Base-by-base conservation (phyloP, 768 basidiomycete genomes). In the Pulveroboletus frians region DNA sequence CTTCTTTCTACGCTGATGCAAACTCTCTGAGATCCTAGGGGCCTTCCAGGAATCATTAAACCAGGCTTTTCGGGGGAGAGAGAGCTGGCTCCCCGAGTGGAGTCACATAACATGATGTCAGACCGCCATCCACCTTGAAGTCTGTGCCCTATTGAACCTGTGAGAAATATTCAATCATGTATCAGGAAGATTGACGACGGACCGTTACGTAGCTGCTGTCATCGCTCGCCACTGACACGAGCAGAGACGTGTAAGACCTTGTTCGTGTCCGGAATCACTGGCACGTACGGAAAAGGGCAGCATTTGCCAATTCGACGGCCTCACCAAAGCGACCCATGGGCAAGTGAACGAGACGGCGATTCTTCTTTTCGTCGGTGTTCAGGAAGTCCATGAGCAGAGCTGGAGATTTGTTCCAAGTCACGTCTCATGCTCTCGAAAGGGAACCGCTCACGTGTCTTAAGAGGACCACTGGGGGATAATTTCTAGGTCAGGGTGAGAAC, bases 321-420 rank as follows among this genome's bases (percentile, higher is more conserved):
- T 97, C 92, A 32, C 95, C 95, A 66, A 99, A 99, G 52, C 95
- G 82, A 53, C 94, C 94, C 91, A 96, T 92, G 1, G 94, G 95
- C 14, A 95, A 79, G 59, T 93, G 92, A 18, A 92, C 83, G 65
- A 97, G 65, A 39, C 96, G 80, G 26, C 96, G 84, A 38, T 97
- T 82, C 51, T 87, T 82, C 74, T 98, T 98, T 76, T 99, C 96
- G 39, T 85, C 75, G 17, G 96, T 97, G 70, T 98, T 81, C 63
- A 99, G 80, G 78, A 95, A 99, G 69, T 98, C 86, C 96, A 99
- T 99, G 26, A 99, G 77, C 39, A 99, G 83, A 34, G 94, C 92
- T 94, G 63, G n/a, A 23, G 36, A 3, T 4, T 34, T 20, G 9
- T 43, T 35, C 23, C 21, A 31, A 15, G 15, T 48, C 6, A 43